Percentiles rank a stretch among this genome's conserved stretches.
These are phyloP conservation scores for Lasiodiplodia gonubiensis DNA, from an alignment of 2,329 filamentous ascomycete species.

Conservation along the genomic window DNA sequence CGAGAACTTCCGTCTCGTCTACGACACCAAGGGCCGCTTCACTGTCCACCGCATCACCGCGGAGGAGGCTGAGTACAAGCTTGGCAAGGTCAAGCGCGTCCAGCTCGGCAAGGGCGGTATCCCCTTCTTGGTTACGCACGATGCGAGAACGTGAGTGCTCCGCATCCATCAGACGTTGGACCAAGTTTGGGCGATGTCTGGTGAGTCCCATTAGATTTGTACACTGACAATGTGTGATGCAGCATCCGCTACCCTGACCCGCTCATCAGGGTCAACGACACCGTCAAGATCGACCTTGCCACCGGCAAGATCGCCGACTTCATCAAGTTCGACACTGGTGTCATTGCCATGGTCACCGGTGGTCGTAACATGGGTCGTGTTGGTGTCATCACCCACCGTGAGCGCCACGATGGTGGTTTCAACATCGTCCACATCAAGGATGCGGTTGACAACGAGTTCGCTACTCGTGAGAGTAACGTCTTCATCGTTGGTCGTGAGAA, in stretches of 20 bases:
- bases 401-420: slow-evolving; percentile 99
- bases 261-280: slow-evolving; percentile 99
- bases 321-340: slow-evolving; percentile 98
- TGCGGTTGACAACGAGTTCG: slow-evolving; percentile 99
- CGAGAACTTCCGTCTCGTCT: slow-evolving; percentile 99
- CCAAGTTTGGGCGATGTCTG: slow-evolving; percentile 85
- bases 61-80: slow-evolving; percentile 99
- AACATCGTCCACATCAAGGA: slow-evolving; percentile 99
- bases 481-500: slow-evolving; percentile 99
- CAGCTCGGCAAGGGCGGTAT: slow-evolving; percentile 99
- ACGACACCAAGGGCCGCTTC: slow-evolving; percentile 99
- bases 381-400: slow-evolving; percentile 99
- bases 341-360: slow-evolving; percentile 98
- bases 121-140: slow-evolving; percentile 99
- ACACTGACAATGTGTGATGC: slow-evolving; percentile 49
- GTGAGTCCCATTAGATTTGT: slow-evolving; percentile 33
- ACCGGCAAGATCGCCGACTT: slow-evolving; percentile 98
- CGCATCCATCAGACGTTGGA: slow-evolving; percentile 99
- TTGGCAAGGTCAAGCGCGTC: slow-evolving; percentile 99
- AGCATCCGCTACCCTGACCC: slow-evolving; percentile 99
- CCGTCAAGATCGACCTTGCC: slow-evolving; percentile 96
- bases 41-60: slow-evolving; percentile 99
- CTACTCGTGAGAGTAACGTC: slow-evolving; percentile 98
- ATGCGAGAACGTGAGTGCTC: slow-evolving; percentile 99
- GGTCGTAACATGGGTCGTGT: slow-evolving; percentile 99